Base-by-base conservation (phyloP, 2,329 filamentous ascomycete genomes). In the Aureobasidium sp. region DNA sequence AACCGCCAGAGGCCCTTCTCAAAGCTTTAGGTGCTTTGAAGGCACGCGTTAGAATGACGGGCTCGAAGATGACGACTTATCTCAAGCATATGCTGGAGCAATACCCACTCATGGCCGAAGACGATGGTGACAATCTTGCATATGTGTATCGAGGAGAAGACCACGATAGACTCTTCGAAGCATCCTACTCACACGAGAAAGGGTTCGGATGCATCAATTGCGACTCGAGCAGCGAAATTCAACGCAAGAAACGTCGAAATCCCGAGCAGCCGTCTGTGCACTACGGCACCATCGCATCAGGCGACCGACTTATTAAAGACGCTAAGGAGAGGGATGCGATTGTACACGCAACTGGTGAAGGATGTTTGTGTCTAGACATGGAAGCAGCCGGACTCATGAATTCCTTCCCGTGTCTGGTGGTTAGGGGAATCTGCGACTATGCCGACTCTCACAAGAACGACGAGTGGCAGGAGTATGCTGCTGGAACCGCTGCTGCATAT, bases 221-320 rank as follows among this genome's bases (percentile, higher is more conserved):
- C 11, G 42, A 43, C 9, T 6, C 42, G 23, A n/a, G 6, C 42
- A 43, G 42, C 20, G 42, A 43, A 10, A 43, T 43, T n/a, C n/a
- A 27, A 27, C 23, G 6, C 45, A n/a, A n/a, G 45, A 48, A 29
- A 31, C 33, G 48, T 4, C 16, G 33, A 36, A 43, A n/a, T 20
- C 11, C 23, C 15, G 40, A 58, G 7, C 20, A 50, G 8, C 75
- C 76, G 45, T 66, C 11, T 0, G 66, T 83, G 0, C 77, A 80
- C 59, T 70, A 82, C 38, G 81, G 81, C 0, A 59, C 67, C 0
- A 74, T 83, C 3, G 81, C 74, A 5, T 82, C 79, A 0, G 79
- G 76, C 16, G 75, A 83, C 58, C 73, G 18, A 10, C 27, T 67
- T 3, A 43, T 67, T 4, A 67, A 63, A 27, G 56, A 67, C 40